phyloP scores from a whole-genome alignment of 352 stramenopile species.

The Phytophthora tubulina region DNA sequence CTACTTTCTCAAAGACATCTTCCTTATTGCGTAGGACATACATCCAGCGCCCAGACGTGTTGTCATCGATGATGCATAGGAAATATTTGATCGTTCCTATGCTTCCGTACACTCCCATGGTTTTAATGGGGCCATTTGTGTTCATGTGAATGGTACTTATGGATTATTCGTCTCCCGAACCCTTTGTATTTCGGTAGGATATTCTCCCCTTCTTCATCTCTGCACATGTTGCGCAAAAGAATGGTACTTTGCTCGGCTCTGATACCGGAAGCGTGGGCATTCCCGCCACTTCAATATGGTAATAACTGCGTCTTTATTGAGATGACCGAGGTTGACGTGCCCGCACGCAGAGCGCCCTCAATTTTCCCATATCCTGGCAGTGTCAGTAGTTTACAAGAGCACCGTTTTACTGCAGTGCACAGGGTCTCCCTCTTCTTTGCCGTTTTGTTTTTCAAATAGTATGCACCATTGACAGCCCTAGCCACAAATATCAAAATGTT shows the following conservation, averaged over 20 bases:
- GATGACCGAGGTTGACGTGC: slow-evolving; percentile 2
- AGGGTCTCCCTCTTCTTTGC: neutral
- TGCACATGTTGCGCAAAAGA: slow-evolving; percentile 25
- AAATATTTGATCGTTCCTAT: slow-evolving; percentile 15
- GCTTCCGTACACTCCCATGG: slow-evolving; percentile 7
- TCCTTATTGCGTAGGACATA: slow-evolving; percentile 17
- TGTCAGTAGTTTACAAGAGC: neutral
- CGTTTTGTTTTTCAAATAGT: slow-evolving; percentile 1
- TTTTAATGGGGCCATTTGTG: slow-evolving; percentile 26
- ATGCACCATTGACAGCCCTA: neutral
- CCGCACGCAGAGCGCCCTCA: neutral
- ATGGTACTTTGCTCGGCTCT: neutral
- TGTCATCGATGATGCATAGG: slow-evolving; percentile 21
- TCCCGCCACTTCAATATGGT: slow-evolving; percentile 4
- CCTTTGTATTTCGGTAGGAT: slow-evolving; percentile 18
- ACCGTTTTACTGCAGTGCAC: neutral
- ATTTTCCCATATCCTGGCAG: neutral
- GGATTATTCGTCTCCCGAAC: slow-evolving; percentile 2
- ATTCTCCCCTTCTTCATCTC: slow-evolving; percentile 23
- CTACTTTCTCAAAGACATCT: slow-evolving; percentile 12
- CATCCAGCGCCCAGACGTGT: slow-evolving; percentile 20
- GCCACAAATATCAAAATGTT: slow-evolving; percentile 8
- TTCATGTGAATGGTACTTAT: slow-evolving; percentile 23
- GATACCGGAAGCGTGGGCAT: neutral
- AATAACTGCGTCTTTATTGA: slow-evolving; percentile 6